Evolutionary conservation across 2,329 filamentous ascomycete species (phyloP), one percentile per base, ranked within the genome.

Genomic region (Aspergillus ochraceoroseus): DNA sequence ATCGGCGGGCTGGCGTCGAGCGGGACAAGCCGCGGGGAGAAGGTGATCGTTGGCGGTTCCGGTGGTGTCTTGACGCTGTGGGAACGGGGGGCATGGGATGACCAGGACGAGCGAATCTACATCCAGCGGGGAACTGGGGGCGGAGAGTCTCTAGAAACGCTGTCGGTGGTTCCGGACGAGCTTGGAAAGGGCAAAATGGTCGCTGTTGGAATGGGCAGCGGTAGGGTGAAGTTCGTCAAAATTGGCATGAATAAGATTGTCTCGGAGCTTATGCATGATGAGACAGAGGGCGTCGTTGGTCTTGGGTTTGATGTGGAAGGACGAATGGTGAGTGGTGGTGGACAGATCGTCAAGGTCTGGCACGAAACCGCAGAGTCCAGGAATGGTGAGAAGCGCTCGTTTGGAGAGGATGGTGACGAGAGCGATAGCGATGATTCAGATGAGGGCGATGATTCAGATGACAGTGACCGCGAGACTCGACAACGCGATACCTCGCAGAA

Each of bases 81-180:
- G 89, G 90, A 98, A 64, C 84, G 83, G 52, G 90, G 90, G 1
- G 80, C 85, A 1, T 96, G 92, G 90, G 89, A 94, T 57, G 90
- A 96, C 62, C 87, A 95, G 62, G 86, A 94, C 53, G 88, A 94
- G 66, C 78, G 88, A 37, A 85, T 95, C 55, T 79, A 85, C 33
- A 79, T 95, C 6, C 82, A 87, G 51, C 64, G 68, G 18, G 70
- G 67, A 14, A 67, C 72, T 7, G 76, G 73, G 12, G 83, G 79
- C 6, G 86, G 79, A 30, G 88, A 94, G 62, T 87, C 85, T 44
- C 68, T 95, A 28, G 90, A 96, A 57, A 76, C 80, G n/a, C 70
- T 95, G 45, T 74, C 79, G 1, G 66, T 83, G 37, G 71, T 92
- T 12, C 87, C 88, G 0, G 78, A 83, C 22, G 78, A 77, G 12